Percentiles rank a stretch among this genome's conserved stretches.
These are phyloP conservation scores for Trypanosoma avium DNA, from an alignment of 208 protist species.

Conservation along the genomic window DNA sequence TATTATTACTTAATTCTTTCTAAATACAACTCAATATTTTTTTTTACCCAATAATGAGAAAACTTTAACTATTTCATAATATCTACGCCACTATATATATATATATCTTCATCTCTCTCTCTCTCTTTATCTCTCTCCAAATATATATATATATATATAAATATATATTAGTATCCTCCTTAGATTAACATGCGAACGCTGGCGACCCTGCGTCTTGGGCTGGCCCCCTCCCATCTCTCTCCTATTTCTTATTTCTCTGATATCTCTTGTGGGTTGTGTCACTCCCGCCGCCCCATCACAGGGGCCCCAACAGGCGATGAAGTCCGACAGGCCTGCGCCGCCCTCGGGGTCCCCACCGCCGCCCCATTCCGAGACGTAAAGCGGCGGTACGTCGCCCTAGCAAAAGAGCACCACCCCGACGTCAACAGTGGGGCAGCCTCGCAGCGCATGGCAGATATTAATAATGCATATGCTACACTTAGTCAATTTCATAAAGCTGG, in stretches of 20 bases:
- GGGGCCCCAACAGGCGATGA: conserved; percentile 68
- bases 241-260: no score
- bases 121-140: neutral
- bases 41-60: conserved; percentile 5
- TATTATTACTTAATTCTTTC: neutral
- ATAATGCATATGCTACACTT: conserved; percentile 79
- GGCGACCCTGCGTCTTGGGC: no score
- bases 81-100: neutral
- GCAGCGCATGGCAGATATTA: conserved; percentile 81
- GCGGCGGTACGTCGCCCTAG: conserved; percentile 75
- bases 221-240: no score
- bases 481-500: conserved; percentile 72
- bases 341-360: conserved; percentile 55
- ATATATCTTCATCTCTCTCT: neutral
- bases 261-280: no score
- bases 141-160: neutral
- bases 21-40: neutral
- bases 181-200: conserved; percentile 15
- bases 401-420: conserved; percentile 90
- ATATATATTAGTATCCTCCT: neutral
- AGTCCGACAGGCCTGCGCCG: conserved; percentile 66
- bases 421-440: conserved; percentile 42
- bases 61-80: neutral
- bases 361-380: conserved; percentile 71
- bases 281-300: conserved; percentile 17